Base-by-base conservation (phyloP, 805 yeast genomes). In the Cyberlindnera mycetangii region DNA sequence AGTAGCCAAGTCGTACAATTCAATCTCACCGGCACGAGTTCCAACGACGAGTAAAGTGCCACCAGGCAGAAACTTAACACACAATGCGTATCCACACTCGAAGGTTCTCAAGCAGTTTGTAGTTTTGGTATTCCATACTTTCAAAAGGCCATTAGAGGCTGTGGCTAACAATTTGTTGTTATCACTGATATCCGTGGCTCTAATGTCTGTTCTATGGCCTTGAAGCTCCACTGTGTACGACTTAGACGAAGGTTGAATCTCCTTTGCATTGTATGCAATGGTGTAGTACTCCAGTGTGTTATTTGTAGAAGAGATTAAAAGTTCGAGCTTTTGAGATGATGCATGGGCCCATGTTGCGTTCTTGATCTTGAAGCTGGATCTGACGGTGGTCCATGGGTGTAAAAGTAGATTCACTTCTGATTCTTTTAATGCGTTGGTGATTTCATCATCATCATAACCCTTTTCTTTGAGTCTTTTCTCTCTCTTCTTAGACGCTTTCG, bases 161-260 rank as follows among this genome's bases (percentile, higher is more conserved):
- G 96, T 84, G 3, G 89, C 95, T 33, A 92, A 68, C 46, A 93
- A 68, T 60, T 79, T 80, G 61, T 83, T 79, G 66, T 92, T 97
- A 43, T 81, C 78, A 45, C 95, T 85, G 28, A 93, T 72, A 53
- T 89, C 90, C 59, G 88, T 69, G 5, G 95, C 75, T 56, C 99
- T 76, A 21, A 92, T 75, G 64, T 93, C 99, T 2, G 89, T 80
- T 61, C 97, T 79, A 64, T 90, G 97, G 17, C 99, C 99, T 42
- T 78, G 75, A 33, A 80, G 65, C 39, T 89, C 96, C 18, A 93
- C 71, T 2, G 81, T 65, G 55, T 77, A 77, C 35, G 72, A 66
- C 51, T 75, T 81, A 3, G 62, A 66, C 1, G 81, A 65, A 4
- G 68, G 56, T 0, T 74, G 66, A 30, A 74, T 72, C 48, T 83